These are phyloP conservation scores for Hypoxylon sp. DNA, from an alignment of 2,329 filamentous ascomycete genomes.

Conservation along the genomic window DNA sequence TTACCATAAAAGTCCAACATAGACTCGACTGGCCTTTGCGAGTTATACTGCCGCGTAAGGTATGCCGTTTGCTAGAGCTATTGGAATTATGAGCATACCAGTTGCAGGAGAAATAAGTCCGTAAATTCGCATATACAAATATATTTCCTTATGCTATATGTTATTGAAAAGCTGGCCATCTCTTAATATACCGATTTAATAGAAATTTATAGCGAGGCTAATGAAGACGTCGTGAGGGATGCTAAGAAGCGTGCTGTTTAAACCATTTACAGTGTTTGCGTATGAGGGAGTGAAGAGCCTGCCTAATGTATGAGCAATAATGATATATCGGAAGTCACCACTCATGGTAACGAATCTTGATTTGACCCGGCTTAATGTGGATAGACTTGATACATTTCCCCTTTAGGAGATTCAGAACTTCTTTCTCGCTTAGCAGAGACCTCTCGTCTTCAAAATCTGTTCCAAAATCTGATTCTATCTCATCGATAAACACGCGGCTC, in stretches of 20 bases:
- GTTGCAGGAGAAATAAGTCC: background rate
- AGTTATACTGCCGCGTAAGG: background rate
- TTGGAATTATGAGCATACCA: background rate
- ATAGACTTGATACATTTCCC: background rate
- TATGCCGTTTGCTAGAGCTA: background rate
- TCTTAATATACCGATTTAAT: background rate
- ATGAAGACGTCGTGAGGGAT: background rate
- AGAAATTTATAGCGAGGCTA: no score
- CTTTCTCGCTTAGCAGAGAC: background rate
- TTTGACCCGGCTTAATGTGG: background rate
- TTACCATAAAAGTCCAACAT: background rate
- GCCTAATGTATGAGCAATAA: background rate
- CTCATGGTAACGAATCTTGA: background rate
- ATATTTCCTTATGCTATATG: background rate
- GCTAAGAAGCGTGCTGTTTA: background rate
- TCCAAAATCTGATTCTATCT: background rate
- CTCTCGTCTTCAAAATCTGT: background rate
- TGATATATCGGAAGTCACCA: background rate
- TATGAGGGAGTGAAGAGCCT: background rate
- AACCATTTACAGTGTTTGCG: no score
- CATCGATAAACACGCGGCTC: background rate
- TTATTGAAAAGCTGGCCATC: background rate
- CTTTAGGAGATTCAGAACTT: constrained; percentile 7
- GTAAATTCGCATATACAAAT: background rate
- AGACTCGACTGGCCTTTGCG: background rate